Evolutionary conservation across 2,329 filamentous ascomycete genomes (phyloP), one percentile per base, ranked within the genome.

Genomic region (Ophiosphaerella narmari): DNA sequence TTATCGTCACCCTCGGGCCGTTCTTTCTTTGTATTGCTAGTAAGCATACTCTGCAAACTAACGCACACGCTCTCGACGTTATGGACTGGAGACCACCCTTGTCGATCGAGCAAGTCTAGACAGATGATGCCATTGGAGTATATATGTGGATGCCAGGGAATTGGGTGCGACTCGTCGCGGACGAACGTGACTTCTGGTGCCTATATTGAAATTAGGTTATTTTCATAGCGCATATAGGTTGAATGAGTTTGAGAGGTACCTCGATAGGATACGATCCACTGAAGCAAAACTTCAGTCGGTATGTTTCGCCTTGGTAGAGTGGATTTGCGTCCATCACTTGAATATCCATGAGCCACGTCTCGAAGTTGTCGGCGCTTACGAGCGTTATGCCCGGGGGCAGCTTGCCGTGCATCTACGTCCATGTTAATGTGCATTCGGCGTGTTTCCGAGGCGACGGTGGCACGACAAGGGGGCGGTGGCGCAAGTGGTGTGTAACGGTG

Each of bases 71-170:
- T 96, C 78, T 97, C 93, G 7, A 97, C 94, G 51, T 93, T 97
- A 71, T 99, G 94, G 0, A 99, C 93, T 0, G 94, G 94, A 40
- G 89, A 94, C 94, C 94, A 99, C 48, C 94, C 94, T 57, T 91
- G 87, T 8, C 83, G 80, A 44, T 91, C 91, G 7, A 99, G 85
- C 1, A 99, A 83, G 65, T 99, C 94, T 41, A 99, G 87, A 68
- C 94, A 99, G 70, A 99, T 99, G 73, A 97, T 96, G 63, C 94
- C 94, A 74, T 99, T 99, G 63, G 89, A 94, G 78, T 99, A 99
- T 74, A 99, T 90, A 77, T 99, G 94, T 3, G 94, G 94, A 68
- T 99, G 94, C 73, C 96, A 92, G 1, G 94, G 94, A 65, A 99
- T 92, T 2, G 80, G 77, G 36, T 82, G 81, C 34, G 66, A 65